A percentile compares a stretch with the other conserved stretches of the same genome.
These are phyloP conservation scores for Discostella stelligeroides DNA, from an alignment of 108 stramenopile genomes.

Conservation along the genomic window DNA sequence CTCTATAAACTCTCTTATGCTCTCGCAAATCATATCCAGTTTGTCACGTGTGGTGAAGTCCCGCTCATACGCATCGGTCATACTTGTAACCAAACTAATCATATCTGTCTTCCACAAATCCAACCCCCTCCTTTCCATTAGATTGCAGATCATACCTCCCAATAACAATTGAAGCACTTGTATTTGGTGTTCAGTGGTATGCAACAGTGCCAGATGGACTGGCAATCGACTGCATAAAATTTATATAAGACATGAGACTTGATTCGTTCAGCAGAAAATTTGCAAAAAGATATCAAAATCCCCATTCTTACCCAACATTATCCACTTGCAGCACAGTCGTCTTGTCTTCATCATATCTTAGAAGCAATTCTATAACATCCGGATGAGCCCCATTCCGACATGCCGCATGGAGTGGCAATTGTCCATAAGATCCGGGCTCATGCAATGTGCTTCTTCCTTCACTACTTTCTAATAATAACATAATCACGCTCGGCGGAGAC, in stretches of 20 bases:
- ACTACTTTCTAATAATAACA: slow-evolving; percentile 51
- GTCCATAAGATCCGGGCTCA: slow-evolving; percentile 48
- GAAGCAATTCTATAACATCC: slow-evolving; percentile 45
- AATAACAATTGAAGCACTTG: slow-evolving; percentile 42
- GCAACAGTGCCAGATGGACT: slow-evolving; percentile 60
- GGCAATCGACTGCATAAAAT: slow-evolving; percentile 44
- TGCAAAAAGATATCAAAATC: neutral
- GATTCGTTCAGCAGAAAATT: no score
- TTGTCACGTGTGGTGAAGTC: slow-evolving; percentile 65
- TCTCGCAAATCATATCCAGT: slow-evolving; percentile 53
- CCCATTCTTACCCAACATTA: slow-evolving; percentile 22
- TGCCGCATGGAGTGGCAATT: slow-evolving; percentile 67
- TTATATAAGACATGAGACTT: no score
- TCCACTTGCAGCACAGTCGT: slow-evolving; percentile 52
- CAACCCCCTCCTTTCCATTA: slow-evolving; percentile 54
- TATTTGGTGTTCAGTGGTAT: slow-evolving; percentile 41
- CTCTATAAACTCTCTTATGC: slow-evolving; percentile 46
- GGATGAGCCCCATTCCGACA: slow-evolving; percentile 56
- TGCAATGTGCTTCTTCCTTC: slow-evolving; percentile 42
- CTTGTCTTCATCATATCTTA: slow-evolving; percentile 47
- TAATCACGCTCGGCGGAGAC: slow-evolving; percentile 54
- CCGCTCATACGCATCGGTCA: slow-evolving; percentile 52
- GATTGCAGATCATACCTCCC: slow-evolving; percentile 55
- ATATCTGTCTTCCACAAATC: slow-evolving; percentile 60
- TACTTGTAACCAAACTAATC: slow-evolving; percentile 35